A percentile compares a stretch with the other conserved stretches of the same genome.
Conservation (phyloP, 331 rosid species). For the Dryas integrifolia region DNA sequence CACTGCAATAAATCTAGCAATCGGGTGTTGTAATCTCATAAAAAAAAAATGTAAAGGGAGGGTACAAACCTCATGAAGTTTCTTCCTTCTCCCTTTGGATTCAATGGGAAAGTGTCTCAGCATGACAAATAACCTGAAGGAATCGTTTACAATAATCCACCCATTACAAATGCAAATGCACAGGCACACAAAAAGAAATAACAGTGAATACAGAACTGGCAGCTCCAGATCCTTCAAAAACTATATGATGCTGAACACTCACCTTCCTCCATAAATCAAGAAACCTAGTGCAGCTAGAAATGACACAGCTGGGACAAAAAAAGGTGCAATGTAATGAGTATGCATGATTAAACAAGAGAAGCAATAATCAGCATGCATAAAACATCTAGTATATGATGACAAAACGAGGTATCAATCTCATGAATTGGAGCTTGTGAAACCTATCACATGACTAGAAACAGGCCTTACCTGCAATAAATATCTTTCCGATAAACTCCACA, state of each 20-base stretch:
- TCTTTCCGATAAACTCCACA: conserved; percentile 66
- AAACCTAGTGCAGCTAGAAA: conserved; percentile 88
- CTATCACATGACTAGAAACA: conserved; percentile 2
- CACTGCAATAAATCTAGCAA: conserved; percentile 9
- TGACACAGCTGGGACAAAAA: conserved; percentile 59
- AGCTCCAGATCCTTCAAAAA: conserved; percentile 21
- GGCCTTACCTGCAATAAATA: conserved; percentile 84
- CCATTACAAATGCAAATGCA: conserved; percentile 9
- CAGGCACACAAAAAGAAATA: background rate
- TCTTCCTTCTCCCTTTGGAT: conserved; percentile 96
- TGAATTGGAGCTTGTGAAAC: conserved; percentile 18
- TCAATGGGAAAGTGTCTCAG: conserved; percentile 95
- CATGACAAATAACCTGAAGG: conserved; percentile 86
- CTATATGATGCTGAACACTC: conserved; percentile 35
- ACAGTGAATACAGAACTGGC: conserved; percentile 20
- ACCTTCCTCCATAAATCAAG: conserved; percentile 97
- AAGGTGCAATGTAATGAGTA: background rate
- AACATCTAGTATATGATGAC: conserved; percentile 2
- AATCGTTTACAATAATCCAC: conserved; percentile 7
- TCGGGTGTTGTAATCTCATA: conserved; percentile 14
- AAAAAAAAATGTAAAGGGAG: conserved; percentile 21
- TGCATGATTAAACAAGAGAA: conserved; percentile 12
- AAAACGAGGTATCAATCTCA: conserved; percentile 21
- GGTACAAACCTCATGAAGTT: conserved; percentile 82
- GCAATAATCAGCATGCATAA: background rate